Conservation (phyloP, 768 basidiomycete genomes). For the Auriscalpium microsporum region DNA sequence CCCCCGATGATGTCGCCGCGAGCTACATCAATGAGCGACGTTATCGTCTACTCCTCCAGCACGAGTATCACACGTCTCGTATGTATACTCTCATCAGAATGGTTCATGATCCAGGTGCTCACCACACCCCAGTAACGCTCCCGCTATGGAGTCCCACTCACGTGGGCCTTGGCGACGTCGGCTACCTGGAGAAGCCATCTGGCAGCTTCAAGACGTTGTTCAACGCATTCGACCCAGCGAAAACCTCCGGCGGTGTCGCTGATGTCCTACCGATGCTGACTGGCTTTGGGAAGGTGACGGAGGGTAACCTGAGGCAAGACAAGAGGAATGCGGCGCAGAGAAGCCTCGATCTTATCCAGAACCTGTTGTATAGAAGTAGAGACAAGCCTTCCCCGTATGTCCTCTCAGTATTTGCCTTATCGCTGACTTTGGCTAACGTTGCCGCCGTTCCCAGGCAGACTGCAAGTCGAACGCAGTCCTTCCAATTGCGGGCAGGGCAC, state of each 20-base stretch:
- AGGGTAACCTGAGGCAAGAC: conserved; percentile 42
- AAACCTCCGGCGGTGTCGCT: conserved; percentile 34
- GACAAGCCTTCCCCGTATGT: conserved; percentile 7
- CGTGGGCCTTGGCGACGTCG: conserved; percentile 63
- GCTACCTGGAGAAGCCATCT: conserved; percentile 59
- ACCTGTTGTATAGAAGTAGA: conserved; percentile 26
- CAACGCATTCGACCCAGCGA: conserved; percentile 52
- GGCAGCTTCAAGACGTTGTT: conserved; percentile 67
- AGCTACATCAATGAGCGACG: conserved; percentile 51
- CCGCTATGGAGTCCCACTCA: conserved; percentile 65
- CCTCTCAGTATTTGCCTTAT: not conserved
- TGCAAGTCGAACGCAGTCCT: conserved; percentile 45
- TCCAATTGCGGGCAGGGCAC: conserved; percentile 55
- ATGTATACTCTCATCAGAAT: conserved; percentile 17
- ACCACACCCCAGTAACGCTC: conserved; percentile 20
- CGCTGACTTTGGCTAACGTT: not conserved
- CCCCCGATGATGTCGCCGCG: conserved; percentile 28
- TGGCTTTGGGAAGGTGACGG: conserved; percentile 53
- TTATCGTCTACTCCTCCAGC: conserved; percentile 58
- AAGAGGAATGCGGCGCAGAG: conserved; percentile 52
- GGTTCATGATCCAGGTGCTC: not conserved
- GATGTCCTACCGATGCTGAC: conserved; percentile 47
- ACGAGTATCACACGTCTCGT: conserved; percentile 65
- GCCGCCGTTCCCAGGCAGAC: conserved; percentile 27
- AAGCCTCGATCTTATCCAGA: conserved; percentile 47